Evolutionary conservation across 1,139 yeast genomes (phyloP).

Genomic region (Suhomyces choctaworum): DNA sequence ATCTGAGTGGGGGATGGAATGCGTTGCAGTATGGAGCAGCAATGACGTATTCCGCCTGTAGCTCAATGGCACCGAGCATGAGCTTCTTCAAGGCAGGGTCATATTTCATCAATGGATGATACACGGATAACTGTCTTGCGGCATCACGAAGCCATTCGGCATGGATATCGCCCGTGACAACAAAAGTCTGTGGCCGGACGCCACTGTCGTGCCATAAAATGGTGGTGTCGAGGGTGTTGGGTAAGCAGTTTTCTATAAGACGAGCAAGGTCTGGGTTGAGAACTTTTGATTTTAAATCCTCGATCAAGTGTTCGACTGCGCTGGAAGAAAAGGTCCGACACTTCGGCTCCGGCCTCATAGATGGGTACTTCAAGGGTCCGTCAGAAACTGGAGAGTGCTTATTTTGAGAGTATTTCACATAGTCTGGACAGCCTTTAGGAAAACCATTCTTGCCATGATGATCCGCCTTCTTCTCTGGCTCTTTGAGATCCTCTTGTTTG

Average conservation of each 20-base stretch:
- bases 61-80: slow-evolving; percentile 75
- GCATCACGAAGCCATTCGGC: slow-evolving; percentile 92
- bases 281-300: slow-evolving; percentile 51
- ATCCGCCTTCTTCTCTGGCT: no score
- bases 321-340: slow-evolving; percentile 74
- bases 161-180: slow-evolving; percentile 87
- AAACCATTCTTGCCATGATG: no score
- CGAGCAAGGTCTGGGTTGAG: slow-evolving; percentile 68
- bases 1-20: slow-evolving; percentile 77
- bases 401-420: slow-evolving; percentile 40
- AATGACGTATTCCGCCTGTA: slow-evolving; percentile 65
- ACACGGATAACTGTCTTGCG: slow-evolving; percentile 78
- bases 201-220: slow-evolving; percentile 62
- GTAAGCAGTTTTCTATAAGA: slow-evolving; percentile 77
- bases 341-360: slow-evolving; percentile 67
- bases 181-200: slow-evolving; percentile 45
- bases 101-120: slow-evolving; percentile 57
- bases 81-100: slow-evolving; percentile 53
- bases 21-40: slow-evolving; percentile 85
- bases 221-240: slow-evolving; percentile 88
- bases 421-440: slow-evolving; percentile 51
- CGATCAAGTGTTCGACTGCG: slow-evolving; percentile 63
- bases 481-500: no score
- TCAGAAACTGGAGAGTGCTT: slow-evolving; percentile 51
- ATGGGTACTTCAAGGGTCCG: slow-evolving; percentile 58